These are phyloP conservation scores for Filobasidium uniguttulatum DNA, from an alignment of 1,284 basidiomycete species.

Conservation along the genomic window DNA sequence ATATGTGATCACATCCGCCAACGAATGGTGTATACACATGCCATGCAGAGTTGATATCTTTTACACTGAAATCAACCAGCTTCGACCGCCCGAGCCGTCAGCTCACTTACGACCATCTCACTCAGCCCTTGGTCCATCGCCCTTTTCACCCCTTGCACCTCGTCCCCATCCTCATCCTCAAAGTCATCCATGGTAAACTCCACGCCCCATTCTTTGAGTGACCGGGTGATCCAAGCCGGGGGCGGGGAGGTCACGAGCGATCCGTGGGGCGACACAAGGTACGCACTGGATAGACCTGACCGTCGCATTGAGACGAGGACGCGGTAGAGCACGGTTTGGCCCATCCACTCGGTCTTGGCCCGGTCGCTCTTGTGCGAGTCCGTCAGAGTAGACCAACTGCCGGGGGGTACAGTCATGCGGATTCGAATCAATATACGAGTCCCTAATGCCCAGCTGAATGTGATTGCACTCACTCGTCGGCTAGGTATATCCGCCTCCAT, in stretches of 20 bases:
- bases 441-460: no score
- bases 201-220: no score
- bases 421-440: not conserved
- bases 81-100: not conserved
- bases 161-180: not conserved
- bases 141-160: not conserved
- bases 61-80: no score
- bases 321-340: not conserved
- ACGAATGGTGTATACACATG: no score
- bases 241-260: not conserved
- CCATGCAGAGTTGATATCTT: no score
- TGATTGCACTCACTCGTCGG: not conserved
- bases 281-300: not conserved
- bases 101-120: not conserved
- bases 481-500: not conserved
- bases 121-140: not conserved
- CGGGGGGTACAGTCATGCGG: not conserved
- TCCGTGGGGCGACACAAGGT: not conserved
- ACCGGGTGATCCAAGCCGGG: no score
- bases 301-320: not conserved
- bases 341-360: not conserved
- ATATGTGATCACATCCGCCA: no score
- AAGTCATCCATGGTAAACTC: not conserved
- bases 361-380: not conserved
- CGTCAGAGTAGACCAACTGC: not conserved